Conservation (phyloP, 129 eudicot genomes). For the Chrysanthemum lavandulifolium region DNA sequence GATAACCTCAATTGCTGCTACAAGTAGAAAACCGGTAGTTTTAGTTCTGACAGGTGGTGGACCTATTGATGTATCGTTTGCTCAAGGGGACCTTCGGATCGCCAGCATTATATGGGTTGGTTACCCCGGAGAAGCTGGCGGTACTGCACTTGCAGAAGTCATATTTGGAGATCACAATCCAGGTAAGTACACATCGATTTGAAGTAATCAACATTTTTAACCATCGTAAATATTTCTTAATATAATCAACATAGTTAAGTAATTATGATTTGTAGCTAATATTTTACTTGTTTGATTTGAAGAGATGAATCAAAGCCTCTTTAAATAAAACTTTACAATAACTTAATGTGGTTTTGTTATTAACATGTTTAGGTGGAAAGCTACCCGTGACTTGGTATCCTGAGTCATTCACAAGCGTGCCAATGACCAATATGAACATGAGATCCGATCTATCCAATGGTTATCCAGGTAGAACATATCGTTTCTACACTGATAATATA, state of each 20-base stretch:
- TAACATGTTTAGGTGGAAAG: conserved; percentile 60
- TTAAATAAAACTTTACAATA: not conserved
- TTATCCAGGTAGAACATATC: conserved; percentile 90
- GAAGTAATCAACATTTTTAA: too few species aligned
- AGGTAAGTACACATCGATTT: conserved; percentile 24
- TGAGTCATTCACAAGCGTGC: conserved; percentile 62
- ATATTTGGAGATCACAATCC: conserved; percentile 92
- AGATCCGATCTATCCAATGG: conserved; percentile 57
- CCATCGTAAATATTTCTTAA: not conserved
- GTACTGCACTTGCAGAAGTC: conserved; percentile 71
- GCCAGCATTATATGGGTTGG: conserved; percentile 91
- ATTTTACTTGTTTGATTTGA: too few species aligned
- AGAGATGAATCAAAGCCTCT: too few species aligned
- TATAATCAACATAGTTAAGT: too few species aligned
- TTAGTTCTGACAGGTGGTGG: conserved; percentile 91
- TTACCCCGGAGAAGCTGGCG: conserved; percentile 97
- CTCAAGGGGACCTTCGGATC: conserved; percentile 53
- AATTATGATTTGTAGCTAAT: not conserved
- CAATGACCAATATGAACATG: conserved; percentile 96
- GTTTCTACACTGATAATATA: conserved; percentile 68
- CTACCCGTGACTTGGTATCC: conserved; percentile 94
- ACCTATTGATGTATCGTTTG: conserved; percentile 84
- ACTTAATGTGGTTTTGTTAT: not conserved
- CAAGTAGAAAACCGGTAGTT: conserved; percentile 61
- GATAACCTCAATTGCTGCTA: conserved; percentile 52